Conservation (phyloP, 2,329 filamentous ascomycete species). For the Phaeomoniella chlamydospora region DNA sequence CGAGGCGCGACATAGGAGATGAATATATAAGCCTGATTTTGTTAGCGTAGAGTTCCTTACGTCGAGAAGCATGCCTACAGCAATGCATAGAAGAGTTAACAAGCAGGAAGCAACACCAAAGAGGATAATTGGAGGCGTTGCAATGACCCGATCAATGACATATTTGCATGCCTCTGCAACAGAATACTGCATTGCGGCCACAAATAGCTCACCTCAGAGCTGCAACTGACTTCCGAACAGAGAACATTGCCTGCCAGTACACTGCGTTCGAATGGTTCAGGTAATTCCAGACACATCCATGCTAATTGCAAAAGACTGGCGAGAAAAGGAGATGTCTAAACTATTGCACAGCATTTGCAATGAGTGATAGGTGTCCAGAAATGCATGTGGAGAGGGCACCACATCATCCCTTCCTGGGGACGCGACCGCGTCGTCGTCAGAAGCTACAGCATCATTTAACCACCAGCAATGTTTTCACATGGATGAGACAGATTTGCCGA, state of each 20-base stretch:
- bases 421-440: too few species aligned
- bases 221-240: neutral
- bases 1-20: conserved; percentile 66
- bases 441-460: too few species aligned
- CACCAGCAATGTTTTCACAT: too few species aligned
- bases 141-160: neutral
- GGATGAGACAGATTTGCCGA: too few species aligned
- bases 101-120: neutral
- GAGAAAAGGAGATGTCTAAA: too few species aligned
- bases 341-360: too few species aligned
- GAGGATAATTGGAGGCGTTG: neutral
- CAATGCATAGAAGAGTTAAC: neutral
- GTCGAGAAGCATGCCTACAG: neutral
- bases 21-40: conserved; percentile 44
- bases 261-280: too few species aligned
- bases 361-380: too few species aligned
- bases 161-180: neutral
- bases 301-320: too few species aligned
- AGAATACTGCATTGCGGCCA: neutral
- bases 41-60: conserved; percentile 2
- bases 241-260: neutral
- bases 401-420: too few species aligned
- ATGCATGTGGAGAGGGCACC: too few species aligned
- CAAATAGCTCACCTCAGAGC: neutral
- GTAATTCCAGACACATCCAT: too few species aligned